phyloP scores from a whole-genome alignment of 345 rosid genomes.

The Euphorbia peplus region DNA sequence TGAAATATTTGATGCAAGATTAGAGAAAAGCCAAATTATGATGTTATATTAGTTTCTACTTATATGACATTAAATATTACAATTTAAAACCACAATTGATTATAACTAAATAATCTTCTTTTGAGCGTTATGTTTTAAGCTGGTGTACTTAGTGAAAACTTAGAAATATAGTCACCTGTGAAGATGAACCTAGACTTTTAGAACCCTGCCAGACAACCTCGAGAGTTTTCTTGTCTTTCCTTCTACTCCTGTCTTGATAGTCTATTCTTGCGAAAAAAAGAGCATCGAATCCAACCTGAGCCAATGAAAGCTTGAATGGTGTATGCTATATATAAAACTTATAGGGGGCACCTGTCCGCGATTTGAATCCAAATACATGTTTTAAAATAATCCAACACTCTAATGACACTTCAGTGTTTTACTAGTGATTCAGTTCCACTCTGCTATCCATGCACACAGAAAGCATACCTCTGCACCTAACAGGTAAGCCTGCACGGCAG shows the following conservation, averaged over 20 bases:
- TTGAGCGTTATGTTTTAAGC: not conserved
- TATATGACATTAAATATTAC: too few species aligned
- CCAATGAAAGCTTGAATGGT: slow-evolving; percentile 15
- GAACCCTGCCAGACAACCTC: slow-evolving; percentile 57
- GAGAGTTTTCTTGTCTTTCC: slow-evolving; percentile 44
- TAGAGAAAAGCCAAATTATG: too few species aligned
- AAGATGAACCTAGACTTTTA: slow-evolving; percentile 49
- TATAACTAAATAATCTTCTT: not conserved
- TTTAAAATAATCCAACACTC: not conserved
- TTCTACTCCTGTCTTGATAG: slow-evolving; percentile 51
- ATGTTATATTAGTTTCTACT: too few species aligned
- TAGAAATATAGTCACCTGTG: slow-evolving; percentile 33
- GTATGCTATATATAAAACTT: not conserved
- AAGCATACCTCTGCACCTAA: slow-evolving; percentile 46
- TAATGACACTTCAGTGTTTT: not conserved
- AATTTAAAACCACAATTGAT: not conserved
- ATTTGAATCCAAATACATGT: not conserved
- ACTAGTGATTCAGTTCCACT: not conserved
- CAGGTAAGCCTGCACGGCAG: slow-evolving; percentile 51
- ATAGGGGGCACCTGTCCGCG: not conserved
- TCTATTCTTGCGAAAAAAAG: slow-evolving; percentile 49
- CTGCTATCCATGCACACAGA: not conserved
- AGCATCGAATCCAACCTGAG: slow-evolving; percentile 56
- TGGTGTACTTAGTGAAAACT: not conserved
- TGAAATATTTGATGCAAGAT: too few species aligned